Base-by-base conservation (phyloP, 2,329 filamentous ascomycete genomes). In the Verticillium longisporum region DNA sequence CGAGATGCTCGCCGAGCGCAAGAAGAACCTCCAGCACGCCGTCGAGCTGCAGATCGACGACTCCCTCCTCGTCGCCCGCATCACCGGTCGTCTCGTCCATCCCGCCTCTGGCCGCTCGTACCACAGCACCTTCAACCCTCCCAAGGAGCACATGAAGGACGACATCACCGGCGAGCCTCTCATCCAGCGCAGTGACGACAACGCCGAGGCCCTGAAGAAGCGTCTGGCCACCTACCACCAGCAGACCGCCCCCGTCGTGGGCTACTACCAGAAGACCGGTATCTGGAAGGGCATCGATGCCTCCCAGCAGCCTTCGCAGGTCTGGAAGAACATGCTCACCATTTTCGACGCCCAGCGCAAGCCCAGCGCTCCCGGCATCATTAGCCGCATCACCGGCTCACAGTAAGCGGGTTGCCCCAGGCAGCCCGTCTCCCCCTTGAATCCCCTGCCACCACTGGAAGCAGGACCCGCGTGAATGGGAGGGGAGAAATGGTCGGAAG, bases 91-190 rank as follows among this genome's bases (percentile, higher is more conserved):
- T 72, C 84, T 99, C 64, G 83, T 99, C 70, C 95, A 99, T 84
- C 94, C 94, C 62, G 94, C 94, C 59, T 97, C 93, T 61, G 95
- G 95, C 67, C 92, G 95, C 73, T 92, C 91, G 68, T 99, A 99
- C 83, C 95, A 99, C 87, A 95, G 89, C 79, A 90, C 95, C 77
- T 99, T 99, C 88, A 98, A 97, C 86, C 95, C 95, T 58, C 95
- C 95, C 71, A 97, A 97, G 87, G 80, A 87, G 70, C 72, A 85
- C 67, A 98, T 98, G 95, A 96, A 88, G 75, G 95, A 99, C 78
- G 95, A 99, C 77, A 78, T 97, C 68, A 98, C 95, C 21, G 95
- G 95, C 76, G 95, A 99, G 84, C 93, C 94, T 57, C 83, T 99
- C 68, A 90, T 98, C 71, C 95, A 98, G 83, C 89, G 95, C 71